phyloP scores from a whole-genome alignment of 2,329 filamentous ascomycete genomes.

The Nemania serpens region DNA sequence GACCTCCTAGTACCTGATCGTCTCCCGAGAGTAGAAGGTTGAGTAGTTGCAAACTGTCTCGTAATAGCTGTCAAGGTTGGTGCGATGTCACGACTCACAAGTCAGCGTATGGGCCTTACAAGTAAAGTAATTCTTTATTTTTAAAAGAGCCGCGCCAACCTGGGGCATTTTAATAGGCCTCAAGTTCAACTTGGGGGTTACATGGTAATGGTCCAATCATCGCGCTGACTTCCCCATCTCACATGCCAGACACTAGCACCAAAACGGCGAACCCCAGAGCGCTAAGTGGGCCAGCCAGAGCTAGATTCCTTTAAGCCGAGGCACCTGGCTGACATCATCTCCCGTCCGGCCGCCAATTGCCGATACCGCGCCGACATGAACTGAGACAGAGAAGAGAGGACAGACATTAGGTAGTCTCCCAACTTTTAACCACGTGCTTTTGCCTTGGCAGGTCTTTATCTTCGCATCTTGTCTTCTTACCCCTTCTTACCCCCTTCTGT shows the following conservation, averaged over 20 bases:
- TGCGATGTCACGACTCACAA: too few relatives aligned
- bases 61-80: too few relatives aligned
- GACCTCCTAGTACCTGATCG: too few relatives aligned
- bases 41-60: too few relatives aligned
- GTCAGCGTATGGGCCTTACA: too few relatives aligned
- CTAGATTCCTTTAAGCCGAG: constrained; percentile 19
- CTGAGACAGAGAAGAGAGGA: too few relatives aligned
- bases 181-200: too few relatives aligned
- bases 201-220: not conserved
- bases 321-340: constrained; percentile 20
- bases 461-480: too few relatives aligned
- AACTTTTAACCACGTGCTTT: too few relatives aligned
- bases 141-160: constrained; percentile 2
- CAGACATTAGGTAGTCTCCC: not conserved
- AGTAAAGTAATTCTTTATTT: not conserved
- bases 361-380: not conserved
- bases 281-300: not conserved
- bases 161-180: not conserved
- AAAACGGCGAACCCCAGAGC: not conserved
- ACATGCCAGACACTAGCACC: constrained; percentile 5
- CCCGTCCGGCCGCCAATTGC: constrained; percentile 25
- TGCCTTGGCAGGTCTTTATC: too few relatives aligned
- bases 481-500: too few relatives aligned
- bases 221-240: not conserved
- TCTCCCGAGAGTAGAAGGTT: too few relatives aligned